Conservation (phyloP, 768 basidiomycete species). For the Tulasnella sp. region DNA sequence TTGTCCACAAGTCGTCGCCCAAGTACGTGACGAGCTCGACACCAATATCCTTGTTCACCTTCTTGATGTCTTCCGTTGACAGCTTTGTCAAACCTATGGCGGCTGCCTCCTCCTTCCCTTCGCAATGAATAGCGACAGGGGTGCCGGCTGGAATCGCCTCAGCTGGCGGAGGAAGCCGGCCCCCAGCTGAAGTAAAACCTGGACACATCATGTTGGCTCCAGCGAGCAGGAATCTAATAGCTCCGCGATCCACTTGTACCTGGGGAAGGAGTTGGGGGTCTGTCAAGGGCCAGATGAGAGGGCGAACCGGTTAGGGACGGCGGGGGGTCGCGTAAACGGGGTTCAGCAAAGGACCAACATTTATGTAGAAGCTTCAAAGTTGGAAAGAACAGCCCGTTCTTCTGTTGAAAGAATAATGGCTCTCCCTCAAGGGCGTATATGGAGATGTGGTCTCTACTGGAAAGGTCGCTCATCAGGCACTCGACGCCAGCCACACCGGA, state of each 20-base stretch:
- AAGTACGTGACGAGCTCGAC: constrained; percentile 82
- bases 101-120: constrained; percentile 88
- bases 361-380: constrained; percentile 85
- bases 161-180: constrained; percentile 70
- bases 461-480: constrained; percentile 23
- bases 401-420: constrained; percentile 92
- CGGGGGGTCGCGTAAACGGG: too few relatives aligned
- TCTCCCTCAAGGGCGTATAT: constrained; percentile 83
- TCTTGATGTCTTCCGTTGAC: constrained; percentile 81
- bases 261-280: constrained; percentile 86
- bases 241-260: constrained; percentile 89
- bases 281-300: constrained; percentile 31
- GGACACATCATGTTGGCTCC: constrained; percentile 98
- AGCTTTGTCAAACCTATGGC: constrained; percentile 79
- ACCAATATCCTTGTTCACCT: constrained; percentile 80
- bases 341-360: constrained; percentile 46
- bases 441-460: constrained; percentile 89
- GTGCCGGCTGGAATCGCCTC: constrained; percentile 58
- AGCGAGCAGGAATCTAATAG: constrained; percentile 91
- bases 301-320: not conserved
- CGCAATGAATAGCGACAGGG: constrained; percentile 87
- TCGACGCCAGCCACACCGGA: not conserved
- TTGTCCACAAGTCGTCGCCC: constrained; percentile 80
- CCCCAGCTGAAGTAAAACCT: constrained; percentile 87
- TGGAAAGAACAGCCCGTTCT: constrained; percentile 87